Conservation (phyloP, 495 filamentous ascomycete species). For the Barbatosphaeria neglecta region DNA sequence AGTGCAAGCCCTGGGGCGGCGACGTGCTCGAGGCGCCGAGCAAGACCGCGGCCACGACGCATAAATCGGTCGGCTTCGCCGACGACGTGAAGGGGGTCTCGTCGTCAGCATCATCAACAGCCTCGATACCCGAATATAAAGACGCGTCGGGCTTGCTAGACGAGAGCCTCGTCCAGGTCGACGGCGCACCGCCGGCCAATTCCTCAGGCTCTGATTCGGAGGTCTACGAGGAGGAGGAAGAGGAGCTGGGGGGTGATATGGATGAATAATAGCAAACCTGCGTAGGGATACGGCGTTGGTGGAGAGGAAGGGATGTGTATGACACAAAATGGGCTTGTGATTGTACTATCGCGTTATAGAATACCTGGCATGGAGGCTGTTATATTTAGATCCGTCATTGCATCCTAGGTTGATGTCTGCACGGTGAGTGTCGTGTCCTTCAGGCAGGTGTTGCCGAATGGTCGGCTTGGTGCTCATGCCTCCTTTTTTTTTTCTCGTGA, state of each 20-base stretch:
- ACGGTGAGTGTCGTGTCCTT: no score
- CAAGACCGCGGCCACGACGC: slow-evolving; percentile 32
- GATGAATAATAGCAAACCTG: slow-evolving; percentile 13
- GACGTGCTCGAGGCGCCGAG: slow-evolving; percentile 59
- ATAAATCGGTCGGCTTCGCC: slow-evolving; percentile 62
- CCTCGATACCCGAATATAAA: not conserved
- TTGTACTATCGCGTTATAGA: no score
- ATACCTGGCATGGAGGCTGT: not conserved
- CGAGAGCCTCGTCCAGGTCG: not conserved
- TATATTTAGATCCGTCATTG: not conserved
- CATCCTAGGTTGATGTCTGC: no score
- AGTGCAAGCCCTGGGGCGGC: slow-evolving; percentile 87
- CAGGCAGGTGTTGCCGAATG: not conserved
- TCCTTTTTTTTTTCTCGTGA: no score
- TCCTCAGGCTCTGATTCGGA: slow-evolving; percentile 24
- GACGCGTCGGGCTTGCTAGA: not conserved
- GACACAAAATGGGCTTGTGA: not conserved
- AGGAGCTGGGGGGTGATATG: slow-evolving; percentile 24
- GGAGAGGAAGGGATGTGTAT: not conserved
- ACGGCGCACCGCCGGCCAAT: not conserved
- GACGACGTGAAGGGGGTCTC: slow-evolving; percentile 32
- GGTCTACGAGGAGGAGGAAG: slow-evolving; percentile 34
- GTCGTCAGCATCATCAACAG: not conserved
- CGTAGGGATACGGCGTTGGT: not conserved
- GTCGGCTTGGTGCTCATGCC: no score